These are phyloP conservation scores for Penicillium sp. DNA, from an alignment of 2,329 filamentous ascomycete genomes.

Conservation along the genomic window DNA sequence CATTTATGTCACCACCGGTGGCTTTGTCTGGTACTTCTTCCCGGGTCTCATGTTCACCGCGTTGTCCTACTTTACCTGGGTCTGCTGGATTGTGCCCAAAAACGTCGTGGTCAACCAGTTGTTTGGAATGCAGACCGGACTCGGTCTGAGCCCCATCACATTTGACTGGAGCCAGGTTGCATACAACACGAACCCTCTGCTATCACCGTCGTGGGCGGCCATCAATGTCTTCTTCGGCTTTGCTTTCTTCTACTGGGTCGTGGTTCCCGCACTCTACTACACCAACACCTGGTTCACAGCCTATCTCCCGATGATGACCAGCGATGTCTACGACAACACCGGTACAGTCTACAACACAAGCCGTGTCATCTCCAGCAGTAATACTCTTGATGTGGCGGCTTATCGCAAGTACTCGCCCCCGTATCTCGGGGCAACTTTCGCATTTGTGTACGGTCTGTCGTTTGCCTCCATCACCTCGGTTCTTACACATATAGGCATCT, in stretches of 20 bases:
- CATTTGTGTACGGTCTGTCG: constrained; percentile 56
- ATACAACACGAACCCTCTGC: constrained; percentile 38
- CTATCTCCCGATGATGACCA: constrained; percentile 15
- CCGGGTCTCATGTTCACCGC: constrained; percentile 52
- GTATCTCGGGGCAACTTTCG: constrained; percentile 51
- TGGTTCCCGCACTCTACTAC: constrained; percentile 16
- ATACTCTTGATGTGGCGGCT: constrained; percentile 47
- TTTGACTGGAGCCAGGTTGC: constrained; percentile 47
- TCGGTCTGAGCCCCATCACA: constrained; percentile 46
- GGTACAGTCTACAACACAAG: constrained; percentile 8
- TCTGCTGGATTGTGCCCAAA: constrained; percentile 51
- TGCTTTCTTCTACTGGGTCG: constrained; percentile 23
- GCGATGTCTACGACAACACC: constrained; percentile 10
- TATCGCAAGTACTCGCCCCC: constrained; percentile 54
- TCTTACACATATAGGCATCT: constrained; percentile 52
- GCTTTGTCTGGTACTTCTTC: constrained; percentile 52
- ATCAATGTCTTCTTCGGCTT: constrained; percentile 37
- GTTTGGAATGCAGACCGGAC: constrained; percentile 42
- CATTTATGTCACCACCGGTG: constrained; percentile 29
- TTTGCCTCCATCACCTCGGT: constrained; percentile 56
- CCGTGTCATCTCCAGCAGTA: constrained; percentile 42
- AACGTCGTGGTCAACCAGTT: constrained; percentile 49
- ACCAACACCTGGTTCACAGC: constrained; percentile 9
- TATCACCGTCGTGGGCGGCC: constrained; percentile 43
- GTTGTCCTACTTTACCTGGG: constrained; percentile 50